Percentiles rank a stretch among this genome's conserved stretches.
Evolutionary conservation across 1,284 basidiomycete genomes (phyloP).

Genomic region (Trametes pubescens): DNA sequence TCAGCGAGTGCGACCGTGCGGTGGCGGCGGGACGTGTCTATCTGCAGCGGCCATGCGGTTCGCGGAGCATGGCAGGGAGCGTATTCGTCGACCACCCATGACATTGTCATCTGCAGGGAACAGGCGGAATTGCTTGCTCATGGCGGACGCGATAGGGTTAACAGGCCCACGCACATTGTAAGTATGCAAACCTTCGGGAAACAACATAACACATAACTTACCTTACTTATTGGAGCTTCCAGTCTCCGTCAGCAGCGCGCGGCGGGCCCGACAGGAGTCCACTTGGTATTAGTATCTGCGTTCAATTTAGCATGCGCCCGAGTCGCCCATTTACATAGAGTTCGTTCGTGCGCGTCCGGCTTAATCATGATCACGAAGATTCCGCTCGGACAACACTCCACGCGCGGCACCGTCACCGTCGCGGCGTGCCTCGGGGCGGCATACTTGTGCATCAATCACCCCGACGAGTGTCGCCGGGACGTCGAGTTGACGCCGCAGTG

Average conservation of each 20-base stretch:
- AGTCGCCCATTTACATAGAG: background rate
- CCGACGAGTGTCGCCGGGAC: conserved; percentile 17
- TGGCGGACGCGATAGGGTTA: background rate
- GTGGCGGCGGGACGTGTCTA: background rate
- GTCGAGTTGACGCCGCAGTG: conserved; percentile 8
- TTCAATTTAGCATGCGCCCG: background rate
- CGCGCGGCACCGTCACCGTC: background rate
- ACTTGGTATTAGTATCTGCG: background rate
- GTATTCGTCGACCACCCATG: background rate
- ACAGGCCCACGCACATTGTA: background rate
- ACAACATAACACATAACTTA: background rate
- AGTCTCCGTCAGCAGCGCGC: background rate
- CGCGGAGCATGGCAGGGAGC: background rate
- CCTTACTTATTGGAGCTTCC: background rate
- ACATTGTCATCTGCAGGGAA: background rate
- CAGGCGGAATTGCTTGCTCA: background rate
- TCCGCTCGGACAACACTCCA: background rate
- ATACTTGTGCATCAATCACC: conserved; percentile 22
- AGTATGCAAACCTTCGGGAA: background rate
- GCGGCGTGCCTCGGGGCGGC: background rate
- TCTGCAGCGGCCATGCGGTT: background rate
- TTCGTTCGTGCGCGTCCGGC: background rate
- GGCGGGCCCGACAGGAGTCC: background rate
- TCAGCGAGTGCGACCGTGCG: background rate
- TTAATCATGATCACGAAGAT: background rate